Base-by-base conservation (phyloP, 2,329 filamentous ascomycete species). In the Monosporascus ibericus region DNA sequence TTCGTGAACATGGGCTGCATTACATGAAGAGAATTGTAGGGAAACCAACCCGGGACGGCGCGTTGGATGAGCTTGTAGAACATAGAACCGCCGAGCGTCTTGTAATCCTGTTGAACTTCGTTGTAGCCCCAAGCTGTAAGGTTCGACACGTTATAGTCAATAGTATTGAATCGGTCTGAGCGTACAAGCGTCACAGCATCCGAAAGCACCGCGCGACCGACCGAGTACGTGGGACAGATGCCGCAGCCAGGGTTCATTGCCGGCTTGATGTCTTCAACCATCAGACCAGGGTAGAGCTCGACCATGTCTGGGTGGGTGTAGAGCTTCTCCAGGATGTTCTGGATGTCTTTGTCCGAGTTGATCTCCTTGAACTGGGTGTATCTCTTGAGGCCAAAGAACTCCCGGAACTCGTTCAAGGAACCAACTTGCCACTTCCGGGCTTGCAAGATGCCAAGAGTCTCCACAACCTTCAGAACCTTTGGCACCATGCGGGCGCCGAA, bases 281-380 rank as follows among this genome's bases (percentile, higher is more conserved):
- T 78, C 1, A 88, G 68, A 9, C 86, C 86, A 0, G 85, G 85
- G 61, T 88, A 88, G 6, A 88, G 72, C 62, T 89, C 86, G 14
- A 89, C 81, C 63, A 79, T 80, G 57, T 87, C 84, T 0, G 83
- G 82, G 47, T 84, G 75, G 22, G 78, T 75, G 65, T 87, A 87
- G 14, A 87, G 69, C 57, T 80, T 74, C 54, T 80, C 76, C 4
- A 87, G 72, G 7, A 75, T 70, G 27, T 76, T 70, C 1, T 77
- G 75, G 30, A 86, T 77, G n/a, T 81, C 74, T 2, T 72, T 70
- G 56, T 86, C 73, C 1, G 72, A 68, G 58, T 80, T 85, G 61
- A 87, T 81, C 44, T 83, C 79, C 49, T 73, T 73, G 60, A 86
- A 86, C 0, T 66, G 77, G 25, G 74, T 66, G 63, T 86, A 77